A percentile compares a stretch with the other conserved stretches of the same genome.
These are phyloP conservation scores for Funneliformis mosseae DNA, from an alignment of 192 early-diverging fungal genomes.

Conservation along the genomic window DNA sequence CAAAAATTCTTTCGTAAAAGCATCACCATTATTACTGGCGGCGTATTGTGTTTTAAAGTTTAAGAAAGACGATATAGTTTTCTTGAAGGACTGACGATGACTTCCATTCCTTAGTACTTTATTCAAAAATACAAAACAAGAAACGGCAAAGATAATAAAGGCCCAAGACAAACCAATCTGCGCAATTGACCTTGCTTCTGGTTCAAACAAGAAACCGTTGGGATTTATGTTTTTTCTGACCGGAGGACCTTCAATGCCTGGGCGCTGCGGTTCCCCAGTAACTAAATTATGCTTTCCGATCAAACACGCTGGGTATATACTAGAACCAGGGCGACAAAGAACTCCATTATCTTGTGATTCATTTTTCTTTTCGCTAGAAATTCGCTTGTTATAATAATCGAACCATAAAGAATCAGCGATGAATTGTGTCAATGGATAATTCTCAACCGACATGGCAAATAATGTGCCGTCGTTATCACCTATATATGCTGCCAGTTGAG, in stretches of 20 bases:
- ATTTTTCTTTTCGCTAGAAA: not conserved
- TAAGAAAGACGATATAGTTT: not conserved
- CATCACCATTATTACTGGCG: not conserved
- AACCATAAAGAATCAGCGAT: not conserved
- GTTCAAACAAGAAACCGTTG: not conserved
- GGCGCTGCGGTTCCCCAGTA: not conserved
- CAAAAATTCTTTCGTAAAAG: not conserved
- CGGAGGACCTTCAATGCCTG: not conserved
- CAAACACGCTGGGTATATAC: constrained; percentile 46
- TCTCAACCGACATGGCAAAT: constrained; percentile 67
- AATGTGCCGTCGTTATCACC: constrained; percentile 64
- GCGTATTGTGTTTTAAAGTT: not conserved
- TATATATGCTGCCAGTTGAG: constrained; percentile 60
- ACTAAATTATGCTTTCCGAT: constrained; percentile 48
- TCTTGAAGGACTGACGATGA: not conserved
- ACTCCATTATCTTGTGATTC: not conserved
- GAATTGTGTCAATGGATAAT: constrained; percentile 56
- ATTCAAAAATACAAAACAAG: constrained; percentile 23
- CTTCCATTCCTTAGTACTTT: not conserved
- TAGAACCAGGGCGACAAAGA: constrained; percentile 33
- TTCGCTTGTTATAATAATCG: not conserved
- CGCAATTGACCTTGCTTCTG: not conserved
- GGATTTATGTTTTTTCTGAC: not conserved
- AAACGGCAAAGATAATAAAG: not conserved
- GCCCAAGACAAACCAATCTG: constrained; percentile 20